Conservation (phyloP, 2,329 filamentous ascomycete genomes). For the Trichoderma cornu-damae region DNA sequence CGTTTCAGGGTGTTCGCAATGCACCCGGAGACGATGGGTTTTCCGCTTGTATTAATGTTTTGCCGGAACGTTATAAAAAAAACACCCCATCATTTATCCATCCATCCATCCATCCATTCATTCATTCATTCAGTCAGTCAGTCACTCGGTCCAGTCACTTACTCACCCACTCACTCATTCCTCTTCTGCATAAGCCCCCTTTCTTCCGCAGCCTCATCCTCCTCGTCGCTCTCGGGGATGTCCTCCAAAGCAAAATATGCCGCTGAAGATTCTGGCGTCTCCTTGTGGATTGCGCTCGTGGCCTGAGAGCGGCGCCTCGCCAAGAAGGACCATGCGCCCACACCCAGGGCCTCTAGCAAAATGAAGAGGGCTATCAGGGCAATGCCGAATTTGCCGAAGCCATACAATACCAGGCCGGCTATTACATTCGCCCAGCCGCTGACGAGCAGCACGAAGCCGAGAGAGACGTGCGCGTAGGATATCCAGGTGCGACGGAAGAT, state of each 20-base stretch:
- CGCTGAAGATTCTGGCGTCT: constrained; percentile 13
- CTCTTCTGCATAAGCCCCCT: constrained; percentile 17
- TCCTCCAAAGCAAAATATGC: constrained; percentile 19
- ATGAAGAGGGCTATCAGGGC: background rate
- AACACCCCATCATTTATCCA: background rate
- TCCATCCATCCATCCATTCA: background rate
- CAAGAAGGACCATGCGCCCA: constrained; percentile 7
- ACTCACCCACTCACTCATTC: background rate
- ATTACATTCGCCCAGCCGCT: constrained; percentile 19
- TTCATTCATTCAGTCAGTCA: too few species aligned
- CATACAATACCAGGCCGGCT: constrained; percentile 10
- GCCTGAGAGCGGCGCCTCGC: background rate
- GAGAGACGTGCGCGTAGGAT: constrained; percentile 20
- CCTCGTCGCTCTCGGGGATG: constrained; percentile 15
- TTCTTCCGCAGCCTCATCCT: constrained; percentile 15
- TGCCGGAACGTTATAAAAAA: background rate
- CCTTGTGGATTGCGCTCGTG: background rate
- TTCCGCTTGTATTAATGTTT: too few species aligned
- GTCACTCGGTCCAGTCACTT: too few species aligned
- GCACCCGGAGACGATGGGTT: too few species aligned
- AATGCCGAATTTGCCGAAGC: constrained; percentile 6
- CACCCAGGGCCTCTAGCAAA: background rate
- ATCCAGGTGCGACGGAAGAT: constrained; percentile 22
- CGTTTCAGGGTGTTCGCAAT: too few species aligned
- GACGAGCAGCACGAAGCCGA: constrained; percentile 17